These are phyloP conservation scores for Niebla homalea DNA, from an alignment of 495 filamentous ascomycete species.

Conservation along the genomic window DNA sequence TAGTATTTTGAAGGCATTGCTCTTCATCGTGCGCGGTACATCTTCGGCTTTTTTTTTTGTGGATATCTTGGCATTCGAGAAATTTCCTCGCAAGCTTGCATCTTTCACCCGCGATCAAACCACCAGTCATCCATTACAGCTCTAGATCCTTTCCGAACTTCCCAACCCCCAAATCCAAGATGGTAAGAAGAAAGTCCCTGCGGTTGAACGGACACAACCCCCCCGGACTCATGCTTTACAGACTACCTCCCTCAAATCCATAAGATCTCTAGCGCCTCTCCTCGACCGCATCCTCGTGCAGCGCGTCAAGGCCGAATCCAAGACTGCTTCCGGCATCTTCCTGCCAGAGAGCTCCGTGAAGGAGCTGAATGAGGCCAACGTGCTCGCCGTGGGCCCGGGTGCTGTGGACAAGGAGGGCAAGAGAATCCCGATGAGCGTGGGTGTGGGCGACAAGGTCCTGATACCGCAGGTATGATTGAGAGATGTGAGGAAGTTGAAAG, in stretches of 20 bases:
- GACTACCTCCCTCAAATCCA: constrained; percentile 62
- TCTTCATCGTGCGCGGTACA: too few species aligned
- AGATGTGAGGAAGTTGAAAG: neutral
- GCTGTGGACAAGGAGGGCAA: constrained; percentile 75
- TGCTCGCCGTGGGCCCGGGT: constrained; percentile 90
- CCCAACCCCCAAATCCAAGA: neutral
- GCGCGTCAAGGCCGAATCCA: constrained; percentile 91
- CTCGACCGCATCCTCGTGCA: constrained; percentile 98
- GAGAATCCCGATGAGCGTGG: constrained; percentile 67
- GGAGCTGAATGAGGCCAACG: constrained; percentile 93
- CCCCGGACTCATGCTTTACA: neutral
- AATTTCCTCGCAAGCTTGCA: constrained; percentile 10
- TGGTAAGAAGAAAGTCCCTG: too few species aligned
- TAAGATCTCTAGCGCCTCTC: constrained; percentile 90
- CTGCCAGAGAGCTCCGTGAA: constrained; percentile 94
- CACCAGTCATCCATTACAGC: neutral
- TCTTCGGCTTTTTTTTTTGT: neutral
- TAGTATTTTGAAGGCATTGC: too few species aligned
- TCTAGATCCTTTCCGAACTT: neutral
- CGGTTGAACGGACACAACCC: too few species aligned
- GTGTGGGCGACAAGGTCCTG: constrained; percentile 79
- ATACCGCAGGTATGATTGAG: constrained; percentile 73
- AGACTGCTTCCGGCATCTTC: constrained; percentile 93
- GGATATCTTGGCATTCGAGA: constrained; percentile 16
- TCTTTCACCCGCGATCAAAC: neutral